Evolutionary conservation across 495 filamentous ascomycete species (phyloP).

Genomic region (Paragyromitra xinjiangensis): DNA sequence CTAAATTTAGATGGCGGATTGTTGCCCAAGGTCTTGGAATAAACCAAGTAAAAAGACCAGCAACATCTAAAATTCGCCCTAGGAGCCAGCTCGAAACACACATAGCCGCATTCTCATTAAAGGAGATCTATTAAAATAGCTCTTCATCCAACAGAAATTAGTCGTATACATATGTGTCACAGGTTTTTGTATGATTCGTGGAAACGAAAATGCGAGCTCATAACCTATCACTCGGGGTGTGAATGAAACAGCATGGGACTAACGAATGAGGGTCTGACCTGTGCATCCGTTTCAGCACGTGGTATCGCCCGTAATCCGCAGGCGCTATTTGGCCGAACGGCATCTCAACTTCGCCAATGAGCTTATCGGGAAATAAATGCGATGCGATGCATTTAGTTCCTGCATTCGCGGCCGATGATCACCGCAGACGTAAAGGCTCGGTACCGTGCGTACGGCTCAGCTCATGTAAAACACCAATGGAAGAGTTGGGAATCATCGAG

Average conservation of each 20-base stretch:
- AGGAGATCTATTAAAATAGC: background rate
- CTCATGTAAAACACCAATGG: background rate
- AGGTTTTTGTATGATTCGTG: background rate
- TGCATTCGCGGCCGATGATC: slow-evolving; percentile 7
- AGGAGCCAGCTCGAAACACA: background rate
- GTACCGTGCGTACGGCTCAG: background rate
- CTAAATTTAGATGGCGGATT: no score
- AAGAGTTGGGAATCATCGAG: background rate
- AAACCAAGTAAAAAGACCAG: background rate
- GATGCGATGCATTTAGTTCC: slow-evolving; percentile 18
- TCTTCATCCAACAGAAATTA: background rate
- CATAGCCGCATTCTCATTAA: background rate
- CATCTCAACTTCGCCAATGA: slow-evolving; percentile 25
- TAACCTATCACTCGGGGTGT: slow-evolving; percentile 14
- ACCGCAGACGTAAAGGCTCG: slow-evolving; percentile 1
- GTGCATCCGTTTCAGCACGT: slow-evolving; percentile 13
- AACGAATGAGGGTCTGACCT: slow-evolving; percentile 15
- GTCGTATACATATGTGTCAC: background rate
- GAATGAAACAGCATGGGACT: background rate
- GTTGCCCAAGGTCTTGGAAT: background rate
- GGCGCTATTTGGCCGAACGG: background rate
- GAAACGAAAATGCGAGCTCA: background rate
- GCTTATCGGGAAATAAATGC: background rate
- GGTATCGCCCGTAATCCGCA: background rate
- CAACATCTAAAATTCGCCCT: background rate